Conservation (phyloP, 352 stramenopile genomes). For the Phytophthora hibernalis region DNA sequence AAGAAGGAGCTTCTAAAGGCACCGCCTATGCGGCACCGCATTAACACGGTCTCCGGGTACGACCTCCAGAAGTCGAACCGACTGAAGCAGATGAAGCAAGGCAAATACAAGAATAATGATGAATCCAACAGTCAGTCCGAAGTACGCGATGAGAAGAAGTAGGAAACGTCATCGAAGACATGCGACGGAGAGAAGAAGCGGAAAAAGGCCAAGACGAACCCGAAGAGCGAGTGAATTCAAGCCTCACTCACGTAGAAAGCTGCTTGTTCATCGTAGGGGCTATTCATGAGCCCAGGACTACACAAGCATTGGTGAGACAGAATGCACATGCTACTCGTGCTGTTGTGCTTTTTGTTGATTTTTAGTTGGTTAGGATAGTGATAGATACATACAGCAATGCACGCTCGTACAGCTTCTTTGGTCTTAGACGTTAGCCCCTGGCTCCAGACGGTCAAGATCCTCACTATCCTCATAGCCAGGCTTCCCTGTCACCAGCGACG, state of each 20-base stretch:
- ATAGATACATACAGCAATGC: slow-evolving; percentile 39
- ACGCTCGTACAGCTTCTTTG: slow-evolving; percentile 27
- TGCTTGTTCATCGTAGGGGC: background rate
- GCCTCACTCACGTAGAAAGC: background rate
- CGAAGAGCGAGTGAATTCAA: slow-evolving; percentile 25
- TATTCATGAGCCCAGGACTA: background rate
- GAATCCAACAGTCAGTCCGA: slow-evolving; percentile 18
- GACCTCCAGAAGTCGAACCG: slow-evolving; percentile 88
- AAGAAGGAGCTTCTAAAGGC: slow-evolving; percentile 87
- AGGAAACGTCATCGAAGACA: slow-evolving; percentile 13
- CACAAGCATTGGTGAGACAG: slow-evolving; percentile 9
- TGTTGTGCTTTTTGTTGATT: slow-evolving; percentile 28
- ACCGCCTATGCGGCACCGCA: slow-evolving; percentile 71
- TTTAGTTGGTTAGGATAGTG: slow-evolving; percentile 37
- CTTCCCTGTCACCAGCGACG: slow-evolving; percentile 76
- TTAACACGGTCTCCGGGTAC: slow-evolving; percentile 89
- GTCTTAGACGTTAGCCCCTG: slow-evolving; percentile 60
- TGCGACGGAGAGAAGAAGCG: slow-evolving; percentile 21
- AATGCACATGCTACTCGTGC: slow-evolving; percentile 24
- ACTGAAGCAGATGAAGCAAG: slow-evolving; percentile 60
- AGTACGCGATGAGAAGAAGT: slow-evolving; percentile 13
- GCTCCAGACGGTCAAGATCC: slow-evolving; percentile 70
- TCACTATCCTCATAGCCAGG: slow-evolving; percentile 71
- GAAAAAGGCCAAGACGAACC: slow-evolving; percentile 41
- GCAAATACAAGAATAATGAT: slow-evolving; percentile 24